phyloP scores from a whole-genome alignment of 768 basidiomycete species.

The Russula sp. region DNA sequence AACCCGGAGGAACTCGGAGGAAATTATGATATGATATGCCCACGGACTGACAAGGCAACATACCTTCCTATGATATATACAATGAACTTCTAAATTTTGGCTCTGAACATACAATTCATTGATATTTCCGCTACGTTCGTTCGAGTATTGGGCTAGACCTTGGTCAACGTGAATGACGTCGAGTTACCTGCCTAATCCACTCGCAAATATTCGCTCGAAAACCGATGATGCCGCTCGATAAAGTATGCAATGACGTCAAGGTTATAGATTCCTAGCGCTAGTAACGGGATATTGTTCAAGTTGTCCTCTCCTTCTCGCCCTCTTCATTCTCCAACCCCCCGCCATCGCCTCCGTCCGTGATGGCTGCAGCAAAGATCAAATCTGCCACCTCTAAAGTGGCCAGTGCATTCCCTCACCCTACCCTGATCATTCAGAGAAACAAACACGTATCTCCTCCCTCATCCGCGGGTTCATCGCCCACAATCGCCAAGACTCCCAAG shows the following conservation, averaged over 20 bases:
- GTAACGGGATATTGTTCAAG: neutral
- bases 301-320: neutral
- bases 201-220: neutral
- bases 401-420: constrained; percentile 7
- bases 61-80: no score
- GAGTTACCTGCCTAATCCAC: neutral
- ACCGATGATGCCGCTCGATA: neutral
- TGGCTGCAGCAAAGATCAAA: constrained; percentile 16
- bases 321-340: neutral
- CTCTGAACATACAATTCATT: no score
- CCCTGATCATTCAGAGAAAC: constrained; percentile 17
- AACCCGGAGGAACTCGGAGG: no score
- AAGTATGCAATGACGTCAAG: neutral
- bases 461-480: constrained; percentile 22
- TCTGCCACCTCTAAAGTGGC: constrained; percentile 7
- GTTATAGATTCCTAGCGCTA: neutral
- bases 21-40: no score
- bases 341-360: neutral
- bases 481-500: constrained; percentile 50
- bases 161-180: neutral
- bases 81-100: neutral
- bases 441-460: neutral
- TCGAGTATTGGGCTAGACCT: neutral
- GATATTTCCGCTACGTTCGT: no score
- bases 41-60: no score